Conservation (phyloP, 805 yeast species). For the Sungouiella blattae region DNA sequence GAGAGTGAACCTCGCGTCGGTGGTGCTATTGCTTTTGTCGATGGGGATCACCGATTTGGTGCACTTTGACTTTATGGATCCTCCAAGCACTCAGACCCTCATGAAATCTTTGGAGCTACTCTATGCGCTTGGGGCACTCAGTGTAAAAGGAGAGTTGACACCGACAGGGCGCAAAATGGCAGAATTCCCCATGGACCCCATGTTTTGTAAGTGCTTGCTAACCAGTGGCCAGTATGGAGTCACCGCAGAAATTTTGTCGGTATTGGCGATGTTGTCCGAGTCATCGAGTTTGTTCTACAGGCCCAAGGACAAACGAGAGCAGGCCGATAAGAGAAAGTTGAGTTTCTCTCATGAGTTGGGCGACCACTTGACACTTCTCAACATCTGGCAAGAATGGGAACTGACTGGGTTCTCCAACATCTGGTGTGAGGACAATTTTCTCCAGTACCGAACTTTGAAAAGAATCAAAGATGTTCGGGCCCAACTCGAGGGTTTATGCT, state of each 20-base stretch:
- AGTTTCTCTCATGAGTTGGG: constrained; percentile 57
- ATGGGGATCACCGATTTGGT: constrained; percentile 82
- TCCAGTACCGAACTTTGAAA: constrained; percentile 70
- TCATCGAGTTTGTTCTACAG: constrained; percentile 66
- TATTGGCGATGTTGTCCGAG: constrained; percentile 82
- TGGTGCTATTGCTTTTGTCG: constrained; percentile 72
- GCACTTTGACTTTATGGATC: constrained; percentile 86
- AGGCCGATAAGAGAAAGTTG: constrained; percentile 62
- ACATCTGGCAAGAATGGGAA: constrained; percentile 75
- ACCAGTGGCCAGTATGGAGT: constrained; percentile 60
- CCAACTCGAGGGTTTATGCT: constrained; percentile 64
- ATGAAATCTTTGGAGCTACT: constrained; percentile 74
- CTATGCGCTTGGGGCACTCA: constrained; percentile 85
- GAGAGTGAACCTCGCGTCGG: constrained; percentile 73
- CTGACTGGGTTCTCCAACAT: constrained; percentile 60
- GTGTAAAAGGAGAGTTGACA: constrained; percentile 75
- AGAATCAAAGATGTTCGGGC: constrained; percentile 67
- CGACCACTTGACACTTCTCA: constrained; percentile 75
- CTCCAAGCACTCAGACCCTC: constrained; percentile 73
- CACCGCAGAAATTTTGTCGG: constrained; percentile 63
- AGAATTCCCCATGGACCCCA: constrained; percentile 89
- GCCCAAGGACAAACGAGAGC: constrained; percentile 62
- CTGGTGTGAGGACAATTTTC: constrained; percentile 84
- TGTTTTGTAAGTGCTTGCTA: constrained; percentile 73
- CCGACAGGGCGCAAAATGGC: constrained; percentile 81